These are phyloP conservation scores for Casaregolazyma suthepensis DNA, from an alignment of 1,139 yeast species.

Conservation along the genomic window DNA sequence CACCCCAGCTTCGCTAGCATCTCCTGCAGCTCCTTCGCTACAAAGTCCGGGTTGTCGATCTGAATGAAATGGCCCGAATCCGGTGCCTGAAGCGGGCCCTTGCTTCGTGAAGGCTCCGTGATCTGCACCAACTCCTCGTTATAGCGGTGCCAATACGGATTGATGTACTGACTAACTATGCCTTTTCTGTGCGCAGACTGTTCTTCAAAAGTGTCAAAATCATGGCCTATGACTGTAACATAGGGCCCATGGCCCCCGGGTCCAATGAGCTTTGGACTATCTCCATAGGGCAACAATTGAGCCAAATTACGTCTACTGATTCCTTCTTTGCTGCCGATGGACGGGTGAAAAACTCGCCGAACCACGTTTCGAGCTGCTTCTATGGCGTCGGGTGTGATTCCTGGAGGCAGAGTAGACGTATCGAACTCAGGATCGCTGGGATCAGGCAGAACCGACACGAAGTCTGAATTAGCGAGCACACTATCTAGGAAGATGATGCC, in stretches of 20 bases:
- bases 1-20: background rate
- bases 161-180: background rate
- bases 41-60: constrained; percentile 1
- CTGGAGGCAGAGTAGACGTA: background rate
- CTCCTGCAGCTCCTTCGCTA: background rate
- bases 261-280: background rate
- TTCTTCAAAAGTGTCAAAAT: background rate
- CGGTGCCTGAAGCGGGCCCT: background rate
- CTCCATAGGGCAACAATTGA: background rate
- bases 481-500: background rate
- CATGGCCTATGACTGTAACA: background rate
- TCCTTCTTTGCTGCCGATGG: background rate
- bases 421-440: background rate
- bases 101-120: background rate
- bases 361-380: background rate
- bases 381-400: background rate
- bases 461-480: background rate
- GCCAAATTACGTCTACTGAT: background rate
- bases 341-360: background rate
- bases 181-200: background rate
- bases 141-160: background rate
- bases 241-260: background rate
- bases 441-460: background rate
- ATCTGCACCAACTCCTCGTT: background rate
- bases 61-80: background rate